Conservation (phyloP, 768 basidiomycete species). For the Saitozyma sp. region DNA sequence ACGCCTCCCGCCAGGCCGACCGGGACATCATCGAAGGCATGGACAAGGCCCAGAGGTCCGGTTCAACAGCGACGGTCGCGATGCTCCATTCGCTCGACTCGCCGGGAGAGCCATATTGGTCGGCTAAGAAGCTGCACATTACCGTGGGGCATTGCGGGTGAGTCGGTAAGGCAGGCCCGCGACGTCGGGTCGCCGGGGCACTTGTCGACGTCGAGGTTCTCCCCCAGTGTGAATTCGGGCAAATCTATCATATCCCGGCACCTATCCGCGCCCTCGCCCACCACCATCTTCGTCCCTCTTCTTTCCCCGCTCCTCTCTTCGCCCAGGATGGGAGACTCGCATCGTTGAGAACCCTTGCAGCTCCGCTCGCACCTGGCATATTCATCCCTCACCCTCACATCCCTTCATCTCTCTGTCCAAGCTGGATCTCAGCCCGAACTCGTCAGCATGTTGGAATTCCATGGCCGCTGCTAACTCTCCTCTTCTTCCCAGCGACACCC, state of each 20-base stretch:
- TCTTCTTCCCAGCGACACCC: slow-evolving; percentile 67
- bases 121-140: slow-evolving; percentile 69
- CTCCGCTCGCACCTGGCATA: too few species aligned
- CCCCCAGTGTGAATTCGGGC: too few species aligned
- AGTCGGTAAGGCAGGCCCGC: slow-evolving; percentile 22
- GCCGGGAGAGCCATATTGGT: slow-evolving; percentile 76
- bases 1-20: slow-evolving; percentile 63
- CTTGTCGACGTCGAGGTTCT: too few species aligned
- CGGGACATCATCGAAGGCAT: slow-evolving; percentile 68
- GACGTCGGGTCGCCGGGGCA: too few species aligned
- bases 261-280: too few species aligned
- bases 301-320: too few species aligned
- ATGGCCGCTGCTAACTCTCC: slow-evolving; percentile 5
- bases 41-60: slow-evolving; percentile 67
- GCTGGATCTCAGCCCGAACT: background rate
- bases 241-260: background rate
- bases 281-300: too few species aligned
- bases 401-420: too few species aligned
- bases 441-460: background rate
- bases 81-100: slow-evolving; percentile 86
- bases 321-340: too few species aligned
- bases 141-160: slow-evolving; percentile 94
- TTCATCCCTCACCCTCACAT: too few species aligned
- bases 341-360: too few species aligned
- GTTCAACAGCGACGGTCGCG: slow-evolving; percentile 87